Evolutionary conservation across 2,329 filamentous ascomycete genomes (phyloP).

Genomic region (Monosporascus sp.): DNA sequence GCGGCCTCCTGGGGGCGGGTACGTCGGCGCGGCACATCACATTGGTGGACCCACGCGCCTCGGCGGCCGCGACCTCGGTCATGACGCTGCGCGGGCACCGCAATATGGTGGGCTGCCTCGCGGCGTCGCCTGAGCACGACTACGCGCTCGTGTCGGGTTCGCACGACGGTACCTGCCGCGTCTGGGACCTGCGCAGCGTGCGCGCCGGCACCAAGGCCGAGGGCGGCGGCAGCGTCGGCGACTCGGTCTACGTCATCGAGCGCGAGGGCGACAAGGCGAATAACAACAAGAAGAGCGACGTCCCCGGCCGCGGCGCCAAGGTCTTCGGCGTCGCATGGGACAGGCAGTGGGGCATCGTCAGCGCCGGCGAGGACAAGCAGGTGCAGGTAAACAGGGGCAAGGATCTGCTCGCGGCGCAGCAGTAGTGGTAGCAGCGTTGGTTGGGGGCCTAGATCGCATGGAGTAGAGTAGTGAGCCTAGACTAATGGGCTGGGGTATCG

Average conservation of each 20-base stretch:
- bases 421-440: neutral
- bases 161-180: constrained; percentile 85
- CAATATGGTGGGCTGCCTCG: constrained; percentile 59
- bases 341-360: constrained; percentile 79
- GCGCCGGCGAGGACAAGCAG: constrained; percentile 86
- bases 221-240: constrained; percentile 59
- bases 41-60: constrained; percentile 83
- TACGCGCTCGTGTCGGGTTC: constrained; percentile 86
- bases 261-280: constrained; percentile 66
- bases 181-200: constrained; percentile 85
- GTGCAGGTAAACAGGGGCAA: constrained; percentile 82
- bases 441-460: neutral
- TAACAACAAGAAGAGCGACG: constrained; percentile 50
- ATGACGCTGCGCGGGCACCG: constrained; percentile 90
- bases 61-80: constrained; percentile 69
- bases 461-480: too few species aligned
- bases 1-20: constrained; percentile 64
- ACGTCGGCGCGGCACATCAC: constrained; percentile 84
- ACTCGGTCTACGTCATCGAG: constrained; percentile 71
- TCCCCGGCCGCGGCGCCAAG: constrained; percentile 80
- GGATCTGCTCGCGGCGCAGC: constrained; percentile 34
- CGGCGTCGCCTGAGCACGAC: constrained; percentile 56
- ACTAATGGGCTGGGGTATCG: too few species aligned
- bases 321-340: constrained; percentile 90
- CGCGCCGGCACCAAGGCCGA: constrained; percentile 55